A percentile compares a stretch with the other conserved stretches of the same genome.
Evolutionary conservation across 805 yeast species (phyloP).

Genomic region (Zygotorulaspora chibaensis): DNA sequence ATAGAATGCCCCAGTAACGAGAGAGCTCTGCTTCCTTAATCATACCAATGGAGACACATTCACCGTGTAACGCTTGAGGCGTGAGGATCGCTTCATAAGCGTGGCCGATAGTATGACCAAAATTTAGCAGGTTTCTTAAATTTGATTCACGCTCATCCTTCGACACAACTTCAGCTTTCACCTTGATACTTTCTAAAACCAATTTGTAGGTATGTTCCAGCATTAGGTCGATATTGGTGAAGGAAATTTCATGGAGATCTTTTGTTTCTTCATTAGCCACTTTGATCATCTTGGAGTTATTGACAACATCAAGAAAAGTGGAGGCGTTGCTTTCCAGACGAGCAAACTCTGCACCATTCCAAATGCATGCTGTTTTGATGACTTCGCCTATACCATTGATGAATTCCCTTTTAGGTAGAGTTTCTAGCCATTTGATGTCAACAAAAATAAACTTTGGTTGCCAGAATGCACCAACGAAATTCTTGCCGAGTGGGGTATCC

Average conservation of each 20-base stretch:
- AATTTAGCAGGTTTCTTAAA: constrained; percentile 83
- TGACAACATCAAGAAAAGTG: constrained; percentile 63
- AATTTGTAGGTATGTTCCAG: constrained; percentile 70
- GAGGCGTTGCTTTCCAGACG: constrained; percentile 77
- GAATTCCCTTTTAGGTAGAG: constrained; percentile 89
- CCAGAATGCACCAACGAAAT: constrained; percentile 95
- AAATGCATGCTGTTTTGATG: constrained; percentile 95
- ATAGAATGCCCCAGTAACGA: constrained; percentile 81
- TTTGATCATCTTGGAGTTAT: constrained; percentile 28
- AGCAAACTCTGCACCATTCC: constrained; percentile 86
- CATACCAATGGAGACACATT: constrained; percentile 98
- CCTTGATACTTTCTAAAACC: constrained; percentile 80
- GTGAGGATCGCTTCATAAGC: constrained; percentile 97
- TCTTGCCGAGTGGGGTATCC: constrained; percentile 93
- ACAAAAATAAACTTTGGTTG: constrained; percentile 87
- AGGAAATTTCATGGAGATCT: constrained; percentile 40
- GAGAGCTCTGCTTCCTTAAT: constrained; percentile 91
- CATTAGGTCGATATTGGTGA: constrained; percentile 64
- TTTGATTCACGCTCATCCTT: constrained; percentile 95
- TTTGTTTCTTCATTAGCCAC: constrained; percentile 16
- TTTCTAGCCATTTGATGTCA: constrained; percentile 79
- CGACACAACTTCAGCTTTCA: constrained; percentile 91
- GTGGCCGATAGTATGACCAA: constrained; percentile 97
- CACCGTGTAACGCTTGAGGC: constrained; percentile 95
- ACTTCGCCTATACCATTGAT: constrained; percentile 99